Evolutionary conservation across 2,329 filamentous ascomycete genomes (phyloP).

Genomic region (Pyricularia grisea): DNA sequence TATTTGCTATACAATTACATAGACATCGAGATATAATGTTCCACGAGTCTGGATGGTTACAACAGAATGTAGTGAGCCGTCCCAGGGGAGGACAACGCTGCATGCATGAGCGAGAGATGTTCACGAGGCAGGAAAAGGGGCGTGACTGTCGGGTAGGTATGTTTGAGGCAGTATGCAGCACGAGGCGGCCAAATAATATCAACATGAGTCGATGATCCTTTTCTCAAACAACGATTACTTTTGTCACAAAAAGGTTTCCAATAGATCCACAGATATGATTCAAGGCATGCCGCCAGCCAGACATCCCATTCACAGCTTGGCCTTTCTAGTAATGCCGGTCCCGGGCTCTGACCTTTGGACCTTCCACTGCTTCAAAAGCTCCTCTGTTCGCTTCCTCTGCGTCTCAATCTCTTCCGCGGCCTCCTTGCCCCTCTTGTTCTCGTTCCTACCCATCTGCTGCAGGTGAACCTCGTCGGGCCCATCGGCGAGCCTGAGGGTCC

Average conservation of each 20-base stretch:
- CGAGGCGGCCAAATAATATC: not conserved
- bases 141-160: too few relatives aligned
- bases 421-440: conserved; percentile 60
- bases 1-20: not conserved
- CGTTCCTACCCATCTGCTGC: conserved; percentile 69
- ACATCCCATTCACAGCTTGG: not conserved
- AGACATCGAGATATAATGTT: not conserved
- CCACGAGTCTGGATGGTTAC: not conserved
- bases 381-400: conserved; percentile 56
- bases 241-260: not conserved
- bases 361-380: conserved; percentile 53
- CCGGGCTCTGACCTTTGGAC: conserved; percentile 38
- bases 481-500: conserved; percentile 80
- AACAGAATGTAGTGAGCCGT: not conserved
- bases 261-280: not conserved
- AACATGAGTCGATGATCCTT: not conserved
- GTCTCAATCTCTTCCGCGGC: conserved; percentile 51
- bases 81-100: too few relatives aligned
- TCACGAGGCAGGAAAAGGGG: not conserved
- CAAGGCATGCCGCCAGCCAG: not conserved
- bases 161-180: not conserved
- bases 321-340: conserved; percentile 28
- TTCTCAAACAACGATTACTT: not conserved
- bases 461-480: conserved; percentile 95
- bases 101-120: not conserved